These are phyloP conservation scores for Melaleuca quinquenervia DNA, from an alignment of 345 rosid species.

Conservation along the genomic window DNA sequence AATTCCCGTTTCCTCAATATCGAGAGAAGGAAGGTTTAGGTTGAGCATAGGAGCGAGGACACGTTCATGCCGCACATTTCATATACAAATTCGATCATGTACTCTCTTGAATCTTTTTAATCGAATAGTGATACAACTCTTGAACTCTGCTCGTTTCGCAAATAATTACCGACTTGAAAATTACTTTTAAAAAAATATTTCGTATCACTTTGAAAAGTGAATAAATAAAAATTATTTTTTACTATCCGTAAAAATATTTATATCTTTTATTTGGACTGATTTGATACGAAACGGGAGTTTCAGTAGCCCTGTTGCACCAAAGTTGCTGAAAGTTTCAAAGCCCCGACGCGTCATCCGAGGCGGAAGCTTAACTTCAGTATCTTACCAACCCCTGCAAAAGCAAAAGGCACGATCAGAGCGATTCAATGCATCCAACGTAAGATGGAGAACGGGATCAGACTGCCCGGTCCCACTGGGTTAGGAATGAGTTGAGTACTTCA, in stretches of 20 bases:
- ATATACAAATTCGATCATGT: not conserved
- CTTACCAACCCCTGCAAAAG: not conserved
- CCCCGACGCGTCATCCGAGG: not conserved
- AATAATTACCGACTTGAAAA: accelerated
- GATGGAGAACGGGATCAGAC: not conserved
- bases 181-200: not conserved
- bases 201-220: not conserved
- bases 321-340: not conserved
- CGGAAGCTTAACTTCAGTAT: not conserved
- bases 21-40: not conserved
- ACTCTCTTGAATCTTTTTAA: not conserved
- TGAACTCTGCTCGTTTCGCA: accelerated
- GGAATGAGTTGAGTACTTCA: not conserved
- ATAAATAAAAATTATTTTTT: not conserved
- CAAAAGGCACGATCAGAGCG: not conserved
- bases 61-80: not conserved
- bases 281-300: not conserved
- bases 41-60: not conserved
- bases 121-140: not conserved
- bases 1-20: not conserved
- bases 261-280: not conserved
- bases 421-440: not conserved
- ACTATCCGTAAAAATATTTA: not conserved
- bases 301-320: not conserved
- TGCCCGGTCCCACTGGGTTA: not conserved